phyloP scores from a whole-genome alignment of 1,284 basidiomycete species.

The Hymenochaete sp. region DNA sequence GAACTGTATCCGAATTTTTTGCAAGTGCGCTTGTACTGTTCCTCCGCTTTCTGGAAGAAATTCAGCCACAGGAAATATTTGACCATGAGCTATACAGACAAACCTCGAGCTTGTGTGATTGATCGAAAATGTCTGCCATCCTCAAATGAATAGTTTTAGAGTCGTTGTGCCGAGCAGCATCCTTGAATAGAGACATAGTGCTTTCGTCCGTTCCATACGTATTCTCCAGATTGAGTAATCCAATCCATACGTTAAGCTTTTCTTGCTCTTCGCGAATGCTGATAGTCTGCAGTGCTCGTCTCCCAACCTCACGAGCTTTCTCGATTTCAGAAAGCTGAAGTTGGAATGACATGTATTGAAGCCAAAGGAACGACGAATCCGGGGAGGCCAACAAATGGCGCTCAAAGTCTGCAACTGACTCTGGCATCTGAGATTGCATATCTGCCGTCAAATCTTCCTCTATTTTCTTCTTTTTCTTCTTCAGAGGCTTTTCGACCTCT shows the following conservation, averaged over 20 bases:
- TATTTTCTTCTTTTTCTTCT: slow-evolving; percentile 54
- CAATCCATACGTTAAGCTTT: slow-evolving; percentile 97
- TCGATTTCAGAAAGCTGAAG: slow-evolving; percentile 92
- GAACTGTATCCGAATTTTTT: slow-evolving; percentile 92
- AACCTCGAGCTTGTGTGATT: slow-evolving; percentile 77
- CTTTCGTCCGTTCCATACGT: slow-evolving; percentile 82
- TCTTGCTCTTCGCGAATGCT: slow-evolving; percentile 95
- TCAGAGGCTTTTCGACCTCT: slow-evolving; percentile 26
- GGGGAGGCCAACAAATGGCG: slow-evolving; percentile 91
- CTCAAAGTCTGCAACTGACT: slow-evolving; percentile 93
- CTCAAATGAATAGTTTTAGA: slow-evolving; percentile 85
- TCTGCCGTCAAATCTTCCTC: slow-evolving; percentile 80
- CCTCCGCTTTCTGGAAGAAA: slow-evolving; percentile 68
- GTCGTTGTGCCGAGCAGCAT: slow-evolving; percentile 87
- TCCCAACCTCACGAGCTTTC: slow-evolving; percentile 83
- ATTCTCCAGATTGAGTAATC: slow-evolving; percentile 92
- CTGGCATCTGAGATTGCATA: slow-evolving; percentile 76
- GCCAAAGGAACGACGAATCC: slow-evolving; percentile 96
- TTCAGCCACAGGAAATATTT: background rate
- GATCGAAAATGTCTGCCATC: slow-evolving; percentile 77
- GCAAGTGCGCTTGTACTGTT: slow-evolving; percentile 73
- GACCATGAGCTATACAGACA: background rate
- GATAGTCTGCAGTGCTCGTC: slow-evolving; percentile 82
- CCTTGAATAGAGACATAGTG: slow-evolving; percentile 76
- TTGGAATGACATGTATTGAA: slow-evolving; percentile 99